These are phyloP conservation scores for Amylocystis lapponica DNA, from an alignment of 768 basidiomycete genomes.

Conservation along the genomic window DNA sequence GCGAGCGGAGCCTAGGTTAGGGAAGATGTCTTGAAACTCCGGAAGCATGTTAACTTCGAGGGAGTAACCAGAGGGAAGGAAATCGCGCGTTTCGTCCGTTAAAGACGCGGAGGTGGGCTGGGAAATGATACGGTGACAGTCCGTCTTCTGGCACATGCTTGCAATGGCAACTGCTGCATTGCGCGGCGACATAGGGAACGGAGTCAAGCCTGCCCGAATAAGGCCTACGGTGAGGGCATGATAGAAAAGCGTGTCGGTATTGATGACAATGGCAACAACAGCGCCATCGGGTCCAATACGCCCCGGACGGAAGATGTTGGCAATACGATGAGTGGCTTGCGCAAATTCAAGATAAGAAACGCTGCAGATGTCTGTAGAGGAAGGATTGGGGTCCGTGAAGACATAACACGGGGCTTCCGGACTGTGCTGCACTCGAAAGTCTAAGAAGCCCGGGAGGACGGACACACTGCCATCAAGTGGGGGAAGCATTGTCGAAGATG, in stretches of 20 bases:
- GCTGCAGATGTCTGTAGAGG: not conserved
- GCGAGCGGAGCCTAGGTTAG: not conserved
- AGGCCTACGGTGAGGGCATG: constrained; percentile 1
- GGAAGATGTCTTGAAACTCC: constrained; percentile 8
- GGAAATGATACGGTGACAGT: constrained; percentile 7
- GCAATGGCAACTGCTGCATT: constrained; percentile 17
- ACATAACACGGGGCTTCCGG: constrained; percentile 2
- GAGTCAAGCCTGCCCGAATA: constrained; percentile 1
- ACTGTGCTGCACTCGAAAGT: constrained; percentile 14
- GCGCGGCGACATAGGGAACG: constrained; percentile 20
- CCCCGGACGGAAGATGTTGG: not conserved
- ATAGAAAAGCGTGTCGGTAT: constrained; percentile 1
- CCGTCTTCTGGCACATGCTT: constrained; percentile 12
- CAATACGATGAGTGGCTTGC: constrained; percentile 1
- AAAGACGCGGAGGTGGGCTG: constrained; percentile 5
- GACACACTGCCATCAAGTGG: constrained; percentile 13
- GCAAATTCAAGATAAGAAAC: constrained; percentile 4
- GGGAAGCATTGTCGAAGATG: too few relatives aligned
- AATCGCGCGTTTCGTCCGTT: constrained; percentile 1
- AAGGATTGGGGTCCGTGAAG: too few relatives aligned
- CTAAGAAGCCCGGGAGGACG: constrained; percentile 12
- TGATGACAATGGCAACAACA: constrained; percentile 1
- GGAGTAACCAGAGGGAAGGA: not conserved
- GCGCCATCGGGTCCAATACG: constrained; percentile 1
- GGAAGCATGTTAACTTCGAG: constrained; percentile 7